These are phyloP conservation scores for Epithele typhae DNA, from an alignment of 768 basidiomycete genomes.

Conservation along the genomic window DNA sequence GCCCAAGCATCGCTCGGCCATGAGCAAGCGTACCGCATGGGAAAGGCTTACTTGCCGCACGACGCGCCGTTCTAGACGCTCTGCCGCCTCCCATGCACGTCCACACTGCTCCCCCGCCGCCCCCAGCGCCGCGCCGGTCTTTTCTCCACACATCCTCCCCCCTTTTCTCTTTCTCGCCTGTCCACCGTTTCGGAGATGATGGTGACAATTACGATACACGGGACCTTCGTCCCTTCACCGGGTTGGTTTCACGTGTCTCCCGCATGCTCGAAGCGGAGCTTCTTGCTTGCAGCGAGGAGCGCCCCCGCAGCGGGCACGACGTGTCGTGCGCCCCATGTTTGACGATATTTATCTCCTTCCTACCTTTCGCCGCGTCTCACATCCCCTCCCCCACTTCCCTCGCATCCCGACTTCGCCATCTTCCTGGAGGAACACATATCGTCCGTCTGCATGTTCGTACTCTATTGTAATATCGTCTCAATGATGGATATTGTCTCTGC, in stretches of 20 bases:
- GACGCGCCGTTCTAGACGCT: slow-evolving; percentile 5
- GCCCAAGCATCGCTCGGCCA: slow-evolving; percentile 7
- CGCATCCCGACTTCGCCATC: no score
- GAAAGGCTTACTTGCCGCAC: slow-evolving; percentile 8
- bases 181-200: no score
- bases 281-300: no score
- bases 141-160: no score
- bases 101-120: neutral
- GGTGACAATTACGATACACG: no score
- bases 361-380: neutral
- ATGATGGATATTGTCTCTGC: slow-evolving; percentile 10
- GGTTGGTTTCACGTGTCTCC: no score
- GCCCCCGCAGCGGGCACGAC: no score
- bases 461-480: slow-evolving; percentile 17
- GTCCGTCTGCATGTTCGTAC: slow-evolving; percentile 5
- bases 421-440: slow-evolving; percentile 11
- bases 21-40: slow-evolving; percentile 13
- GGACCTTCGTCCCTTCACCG: no score
- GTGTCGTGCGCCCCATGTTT: no score
- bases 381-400: neutral
- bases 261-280: no score
- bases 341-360: slow-evolving; percentile 16
- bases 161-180: no score
- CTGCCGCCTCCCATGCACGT: neutral
- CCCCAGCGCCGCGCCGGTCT: no score